phyloP scores from a whole-genome alignment of 129 eudicot species.

The Saposhnikovia divaricata region DNA sequence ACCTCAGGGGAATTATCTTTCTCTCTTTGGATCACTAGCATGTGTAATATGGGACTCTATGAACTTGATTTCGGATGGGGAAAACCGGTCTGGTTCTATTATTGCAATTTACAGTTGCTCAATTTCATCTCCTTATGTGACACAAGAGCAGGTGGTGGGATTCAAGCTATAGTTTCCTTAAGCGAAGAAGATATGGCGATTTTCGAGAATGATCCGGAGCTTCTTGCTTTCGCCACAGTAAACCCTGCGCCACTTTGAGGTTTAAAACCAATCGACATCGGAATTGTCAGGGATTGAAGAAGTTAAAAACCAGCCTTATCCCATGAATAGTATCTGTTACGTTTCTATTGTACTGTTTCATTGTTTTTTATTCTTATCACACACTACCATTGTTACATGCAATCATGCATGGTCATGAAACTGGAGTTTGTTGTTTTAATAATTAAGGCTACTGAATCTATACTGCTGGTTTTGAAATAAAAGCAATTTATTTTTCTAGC shows the following conservation, averaged over 20 bases:
- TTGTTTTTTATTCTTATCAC: too few species aligned
- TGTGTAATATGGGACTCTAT: constrained; percentile 1
- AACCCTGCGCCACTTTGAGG: not conserved
- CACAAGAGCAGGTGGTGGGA: constrained; percentile 2
- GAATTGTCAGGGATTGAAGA: too few species aligned
- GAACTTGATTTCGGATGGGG: constrained; percentile 17
- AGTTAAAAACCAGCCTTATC: too few species aligned
- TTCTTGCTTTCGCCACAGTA: constrained; percentile 1
- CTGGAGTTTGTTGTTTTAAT: not conserved
- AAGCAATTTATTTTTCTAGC: too few species aligned
- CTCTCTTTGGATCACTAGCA: not conserved
- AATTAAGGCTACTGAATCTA: too few species aligned
- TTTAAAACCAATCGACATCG: not conserved
- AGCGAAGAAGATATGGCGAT: constrained; percentile 3
- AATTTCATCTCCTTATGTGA: not conserved
- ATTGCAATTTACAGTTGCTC: not conserved
- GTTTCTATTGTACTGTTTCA: not conserved
- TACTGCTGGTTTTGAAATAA: too few species aligned
- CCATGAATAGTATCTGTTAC: too few species aligned
- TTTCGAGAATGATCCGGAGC: constrained; percentile 1
- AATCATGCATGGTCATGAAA: too few species aligned
- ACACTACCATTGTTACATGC: not conserved
- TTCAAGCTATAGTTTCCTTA: constrained; percentile 5
- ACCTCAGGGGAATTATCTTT: not conserved
- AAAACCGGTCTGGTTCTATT: constrained; percentile 3